Evolutionary conservation across 768 basidiomycete species (phyloP).

Genomic region (Kwoniella newhampshirensis): DNA sequence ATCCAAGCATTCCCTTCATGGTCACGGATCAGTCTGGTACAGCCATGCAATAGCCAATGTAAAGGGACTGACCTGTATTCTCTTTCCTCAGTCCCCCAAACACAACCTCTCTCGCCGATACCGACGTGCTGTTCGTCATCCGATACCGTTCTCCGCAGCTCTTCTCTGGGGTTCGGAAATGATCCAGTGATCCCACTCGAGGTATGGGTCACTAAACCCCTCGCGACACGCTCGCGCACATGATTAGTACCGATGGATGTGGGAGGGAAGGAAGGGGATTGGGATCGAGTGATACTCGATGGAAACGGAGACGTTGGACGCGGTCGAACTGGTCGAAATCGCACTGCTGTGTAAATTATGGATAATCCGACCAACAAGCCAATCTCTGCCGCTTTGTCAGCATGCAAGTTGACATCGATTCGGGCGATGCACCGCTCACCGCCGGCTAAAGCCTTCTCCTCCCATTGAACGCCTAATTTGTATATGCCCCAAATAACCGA

Average conservation of each 20-base stretch:
- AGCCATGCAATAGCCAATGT: too few species aligned
- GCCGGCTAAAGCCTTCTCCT: constrained; percentile 42
- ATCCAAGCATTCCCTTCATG: constrained; percentile 78
- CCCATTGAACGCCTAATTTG: constrained; percentile 33
- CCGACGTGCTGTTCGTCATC: constrained; percentile 24
- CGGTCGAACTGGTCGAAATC: constrained; percentile 13
- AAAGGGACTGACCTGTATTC: constrained; percentile 51
- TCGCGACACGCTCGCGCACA: constrained; percentile 15
- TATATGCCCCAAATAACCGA: constrained; percentile 29
- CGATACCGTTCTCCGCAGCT: not conserved
- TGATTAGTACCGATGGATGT: not conserved
- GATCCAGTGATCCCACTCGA: constrained; percentile 3
- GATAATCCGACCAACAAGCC: constrained; percentile 36
- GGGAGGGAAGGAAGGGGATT: constrained; percentile 19
- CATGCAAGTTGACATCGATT: not conserved
- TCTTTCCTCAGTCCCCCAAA: constrained; percentile 53
- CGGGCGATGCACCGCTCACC: too few species aligned
- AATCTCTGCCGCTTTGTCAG: constrained; percentile 30
- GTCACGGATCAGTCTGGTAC: constrained; percentile 6
- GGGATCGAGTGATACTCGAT: constrained; percentile 7
- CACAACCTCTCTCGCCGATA: constrained; percentile 37
- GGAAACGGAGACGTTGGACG: constrained; percentile 10
- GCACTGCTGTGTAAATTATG: constrained; percentile 24
- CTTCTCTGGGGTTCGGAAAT: not conserved
- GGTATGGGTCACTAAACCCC: constrained; percentile 5